A percentile compares a stretch with the other conserved stretches of the same genome.
These are phyloP conservation scores for Rhizopus arrhizus DNA, from an alignment of 371 early-diverging fungal genomes.

Conservation along the genomic window DNA sequence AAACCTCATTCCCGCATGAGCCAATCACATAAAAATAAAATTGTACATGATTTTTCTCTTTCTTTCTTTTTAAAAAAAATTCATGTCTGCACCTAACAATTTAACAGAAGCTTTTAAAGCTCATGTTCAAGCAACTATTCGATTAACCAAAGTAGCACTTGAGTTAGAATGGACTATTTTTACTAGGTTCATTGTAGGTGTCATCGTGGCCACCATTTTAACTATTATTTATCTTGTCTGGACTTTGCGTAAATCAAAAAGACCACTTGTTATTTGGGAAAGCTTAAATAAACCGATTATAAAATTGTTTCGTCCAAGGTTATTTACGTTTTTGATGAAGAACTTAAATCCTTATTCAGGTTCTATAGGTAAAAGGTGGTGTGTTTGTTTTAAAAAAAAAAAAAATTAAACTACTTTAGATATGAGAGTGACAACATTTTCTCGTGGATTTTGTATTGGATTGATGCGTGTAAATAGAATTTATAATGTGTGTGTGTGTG, in stretches of 20 bases:
- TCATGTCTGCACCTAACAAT: slow-evolving; percentile 11
- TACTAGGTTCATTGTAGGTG: slow-evolving; percentile 47
- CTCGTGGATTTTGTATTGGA: slow-evolving; percentile 52
- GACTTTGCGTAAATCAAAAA: slow-evolving; percentile 40
- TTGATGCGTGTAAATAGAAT: slow-evolving; percentile 48
- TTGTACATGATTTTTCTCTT: neutral
- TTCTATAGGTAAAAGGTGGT: slow-evolving; percentile 40
- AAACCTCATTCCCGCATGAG: neutral
- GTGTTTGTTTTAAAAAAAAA: neutral
- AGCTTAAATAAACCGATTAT: slow-evolving; percentile 47
- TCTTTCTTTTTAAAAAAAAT: slow-evolving; percentile 2
- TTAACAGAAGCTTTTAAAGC: slow-evolving; percentile 39
- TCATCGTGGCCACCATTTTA: slow-evolving; percentile 35
- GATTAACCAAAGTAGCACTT: slow-evolving; percentile 40
- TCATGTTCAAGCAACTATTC: slow-evolving; percentile 40
- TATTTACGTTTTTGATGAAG: slow-evolving; percentile 40
- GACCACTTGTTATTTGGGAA: slow-evolving; percentile 52
- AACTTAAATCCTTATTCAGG: slow-evolving; percentile 46
- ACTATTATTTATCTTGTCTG: slow-evolving; percentile 43
- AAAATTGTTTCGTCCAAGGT: slow-evolving; percentile 44
- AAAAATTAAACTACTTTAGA: slow-evolving; percentile 22
- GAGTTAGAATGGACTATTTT: slow-evolving; percentile 55
- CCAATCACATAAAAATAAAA: neutral
- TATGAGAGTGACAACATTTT: slow-evolving; percentile 50
- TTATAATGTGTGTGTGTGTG: neutral